phyloP scores from a whole-genome alignment of 768 basidiomycete genomes.

The Pulveroboletus sp. region DNA sequence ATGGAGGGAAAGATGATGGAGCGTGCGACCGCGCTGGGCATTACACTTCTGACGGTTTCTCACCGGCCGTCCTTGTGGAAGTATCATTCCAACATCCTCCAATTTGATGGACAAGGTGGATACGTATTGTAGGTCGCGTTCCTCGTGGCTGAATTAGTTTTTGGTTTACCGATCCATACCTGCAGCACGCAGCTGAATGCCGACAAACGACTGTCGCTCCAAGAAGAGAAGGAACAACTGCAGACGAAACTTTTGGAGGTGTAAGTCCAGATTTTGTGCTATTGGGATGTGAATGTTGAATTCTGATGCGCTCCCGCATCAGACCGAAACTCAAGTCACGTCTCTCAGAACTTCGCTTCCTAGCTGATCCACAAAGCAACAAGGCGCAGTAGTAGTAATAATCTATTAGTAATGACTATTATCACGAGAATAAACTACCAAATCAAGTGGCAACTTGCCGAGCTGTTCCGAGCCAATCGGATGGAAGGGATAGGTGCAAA shows the following conservation, averaged over 20 bases:
- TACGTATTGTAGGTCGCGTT: conserved; percentile 79
- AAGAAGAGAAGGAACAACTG: conserved; percentile 90
- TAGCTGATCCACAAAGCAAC: conserved; percentile 26
- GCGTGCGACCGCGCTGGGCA: conserved; percentile 79
- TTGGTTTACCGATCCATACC: background rate
- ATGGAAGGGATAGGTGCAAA: conserved; percentile 8
- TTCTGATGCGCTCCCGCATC: conserved; percentile 2
- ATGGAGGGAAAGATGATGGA: conserved; percentile 97
- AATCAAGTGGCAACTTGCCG: conserved; percentile 12
- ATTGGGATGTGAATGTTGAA: background rate
- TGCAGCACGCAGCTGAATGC: conserved; percentile 83
- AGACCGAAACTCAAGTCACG: conserved; percentile 83
- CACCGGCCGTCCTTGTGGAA: conserved; percentile 94
- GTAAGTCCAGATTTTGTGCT: conserved; percentile 41
- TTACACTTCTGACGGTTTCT: conserved; percentile 92
- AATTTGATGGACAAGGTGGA: conserved; percentile 92
- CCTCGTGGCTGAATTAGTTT: background rate
- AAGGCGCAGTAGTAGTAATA: background rate
- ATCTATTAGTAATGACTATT: too few species aligned
- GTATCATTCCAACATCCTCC: conserved; percentile 84
- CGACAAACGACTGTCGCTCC: conserved; percentile 83
- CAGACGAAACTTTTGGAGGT: conserved; percentile 87
- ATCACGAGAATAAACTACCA: background rate
- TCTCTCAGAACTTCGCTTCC: conserved; percentile 61
- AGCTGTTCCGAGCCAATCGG: conserved; percentile 29